phyloP scores from a whole-genome alignment of 495 filamentous ascomycete genomes.

The Talaromyces wortmannii region DNA sequence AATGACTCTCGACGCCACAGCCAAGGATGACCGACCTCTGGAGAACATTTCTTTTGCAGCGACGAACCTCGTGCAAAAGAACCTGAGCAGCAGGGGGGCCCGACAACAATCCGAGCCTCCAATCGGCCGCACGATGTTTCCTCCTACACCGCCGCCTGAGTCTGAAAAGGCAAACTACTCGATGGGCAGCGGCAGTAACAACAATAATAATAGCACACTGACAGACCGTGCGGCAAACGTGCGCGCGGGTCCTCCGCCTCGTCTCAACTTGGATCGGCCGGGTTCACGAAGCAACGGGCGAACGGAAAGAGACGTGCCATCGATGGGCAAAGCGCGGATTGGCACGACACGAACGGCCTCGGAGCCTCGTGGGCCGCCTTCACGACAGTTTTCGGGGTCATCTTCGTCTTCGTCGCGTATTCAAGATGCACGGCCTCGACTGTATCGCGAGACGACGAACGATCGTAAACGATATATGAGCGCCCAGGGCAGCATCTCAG shows the following conservation, averaged over 20 bases:
- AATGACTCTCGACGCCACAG: conserved; percentile 19
- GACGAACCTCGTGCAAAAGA: conserved; percentile 82
- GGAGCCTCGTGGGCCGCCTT: conserved; percentile 39
- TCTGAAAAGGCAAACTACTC: conserved; percentile 42
- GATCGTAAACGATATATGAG: conserved; percentile 20
- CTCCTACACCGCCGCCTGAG: conserved; percentile 93
- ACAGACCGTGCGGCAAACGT: conserved; percentile 23
- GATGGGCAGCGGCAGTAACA: conserved; percentile 1
- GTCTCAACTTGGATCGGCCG: conserved; percentile 31
- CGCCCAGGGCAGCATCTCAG: conserved; percentile 21
- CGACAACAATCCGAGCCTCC: conserved; percentile 85
- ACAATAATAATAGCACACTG: conserved; percentile 10
- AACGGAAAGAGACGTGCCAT: conserved; percentile 9
- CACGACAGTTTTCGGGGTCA: conserved; percentile 17
- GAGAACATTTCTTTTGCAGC: conserved; percentile 86
- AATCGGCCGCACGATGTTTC: conserved; percentile 80
- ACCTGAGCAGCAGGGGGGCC: conserved; percentile 56
- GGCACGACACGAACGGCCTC: conserved; percentile 49
- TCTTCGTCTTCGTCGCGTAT: conserved; percentile 1
- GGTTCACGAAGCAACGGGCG: conserved; percentile 21
- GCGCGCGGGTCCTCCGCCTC: conserved; percentile 28
- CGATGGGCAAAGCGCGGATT: conserved; percentile 34
- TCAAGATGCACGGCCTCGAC: conserved; percentile 2
- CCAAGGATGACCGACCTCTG: conserved; percentile 64
- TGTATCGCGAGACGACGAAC: conserved; percentile 13